phyloP scores from a whole-genome alignment of 176 grass and related monocot genomes.

The Triticum turgidum region DNA sequence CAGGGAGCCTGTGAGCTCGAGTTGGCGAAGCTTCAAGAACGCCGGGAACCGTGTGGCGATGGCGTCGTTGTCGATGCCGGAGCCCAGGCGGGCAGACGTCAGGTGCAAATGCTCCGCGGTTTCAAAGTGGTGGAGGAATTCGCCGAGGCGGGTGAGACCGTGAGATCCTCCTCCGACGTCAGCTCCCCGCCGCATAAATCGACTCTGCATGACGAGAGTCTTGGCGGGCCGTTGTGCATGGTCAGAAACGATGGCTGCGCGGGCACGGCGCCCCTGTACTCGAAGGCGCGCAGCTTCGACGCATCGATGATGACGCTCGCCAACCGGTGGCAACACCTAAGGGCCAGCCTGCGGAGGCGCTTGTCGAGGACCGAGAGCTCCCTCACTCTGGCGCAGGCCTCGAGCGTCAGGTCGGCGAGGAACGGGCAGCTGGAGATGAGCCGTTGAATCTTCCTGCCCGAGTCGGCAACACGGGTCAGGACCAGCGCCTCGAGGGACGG shows the following conservation, averaged over 20 bases:
- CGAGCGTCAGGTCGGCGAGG: conserved; percentile 20
- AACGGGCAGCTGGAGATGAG: conserved; percentile 11
- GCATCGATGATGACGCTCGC: not conserved
- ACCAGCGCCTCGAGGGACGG: not conserved
- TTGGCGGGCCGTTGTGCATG: not conserved
- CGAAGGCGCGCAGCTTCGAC: conserved; percentile 9
- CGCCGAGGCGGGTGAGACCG: not conserved
- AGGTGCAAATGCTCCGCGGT: not conserved
- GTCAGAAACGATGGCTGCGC: not conserved
- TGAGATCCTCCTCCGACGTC: not conserved
- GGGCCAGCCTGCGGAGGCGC: not conserved
- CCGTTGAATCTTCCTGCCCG: not conserved
- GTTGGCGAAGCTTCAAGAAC: not conserved
- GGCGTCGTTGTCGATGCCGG: not conserved
- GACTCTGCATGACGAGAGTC: not conserved
- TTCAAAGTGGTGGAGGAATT: not conserved
- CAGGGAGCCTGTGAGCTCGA: conserved; percentile 11
- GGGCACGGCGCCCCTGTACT: conserved; percentile 8
- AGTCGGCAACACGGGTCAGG: not conserved
- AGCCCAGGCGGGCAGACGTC: not conserved
- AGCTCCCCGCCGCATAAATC: conserved; percentile 7
- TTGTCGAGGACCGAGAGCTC: not conserved
- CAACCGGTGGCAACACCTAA: conserved; percentile 21
- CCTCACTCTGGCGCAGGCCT: not conserved
- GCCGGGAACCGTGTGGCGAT: not conserved